Evolutionary conservation across 1,284 basidiomycete genomes (phyloP).

Genomic region (Coniferiporia sulphurascens): DNA sequence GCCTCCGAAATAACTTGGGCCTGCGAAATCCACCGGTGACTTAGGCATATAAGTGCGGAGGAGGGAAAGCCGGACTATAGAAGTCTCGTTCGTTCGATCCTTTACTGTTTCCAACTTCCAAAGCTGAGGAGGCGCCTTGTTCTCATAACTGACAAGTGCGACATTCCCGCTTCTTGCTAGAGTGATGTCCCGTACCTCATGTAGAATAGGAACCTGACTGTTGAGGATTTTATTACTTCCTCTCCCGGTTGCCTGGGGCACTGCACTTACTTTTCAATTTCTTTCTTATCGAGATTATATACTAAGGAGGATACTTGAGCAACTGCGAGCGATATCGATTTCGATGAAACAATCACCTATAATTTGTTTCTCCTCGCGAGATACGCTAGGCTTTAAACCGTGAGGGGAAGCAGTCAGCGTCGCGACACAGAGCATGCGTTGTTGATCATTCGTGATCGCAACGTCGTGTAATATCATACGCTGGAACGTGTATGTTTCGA

Average conservation of each 20-base stretch:
- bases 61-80: constrained; percentile 44
- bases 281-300: constrained; percentile 61
- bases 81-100: constrained; percentile 36
- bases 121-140: constrained; percentile 73
- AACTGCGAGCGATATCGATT: background rate
- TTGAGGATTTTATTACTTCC: background rate
- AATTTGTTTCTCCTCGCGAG: constrained; percentile 70
- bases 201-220: constrained; percentile 74
- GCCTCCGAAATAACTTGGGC: constrained; percentile 76
- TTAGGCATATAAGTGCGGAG: constrained; percentile 73
- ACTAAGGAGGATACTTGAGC: constrained; percentile 35
- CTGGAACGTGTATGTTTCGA: constrained; percentile 51
- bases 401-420: constrained; percentile 56
- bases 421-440: constrained; percentile 65
- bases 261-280: constrained; percentile 57
- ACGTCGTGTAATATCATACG: constrained; percentile 69
- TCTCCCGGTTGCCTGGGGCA: background rate
- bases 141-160: constrained; percentile 69
- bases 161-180: constrained; percentile 56
- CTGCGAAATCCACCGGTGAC: constrained; percentile 64
- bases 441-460: constrained; percentile 62
- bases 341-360: constrained; percentile 47
- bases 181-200: constrained; percentile 71
- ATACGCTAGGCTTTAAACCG: constrained; percentile 69
- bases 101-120: constrained; percentile 70